Base-by-base conservation (phyloP, 768 basidiomycete genomes). In the Lentinula sp. region DNA sequence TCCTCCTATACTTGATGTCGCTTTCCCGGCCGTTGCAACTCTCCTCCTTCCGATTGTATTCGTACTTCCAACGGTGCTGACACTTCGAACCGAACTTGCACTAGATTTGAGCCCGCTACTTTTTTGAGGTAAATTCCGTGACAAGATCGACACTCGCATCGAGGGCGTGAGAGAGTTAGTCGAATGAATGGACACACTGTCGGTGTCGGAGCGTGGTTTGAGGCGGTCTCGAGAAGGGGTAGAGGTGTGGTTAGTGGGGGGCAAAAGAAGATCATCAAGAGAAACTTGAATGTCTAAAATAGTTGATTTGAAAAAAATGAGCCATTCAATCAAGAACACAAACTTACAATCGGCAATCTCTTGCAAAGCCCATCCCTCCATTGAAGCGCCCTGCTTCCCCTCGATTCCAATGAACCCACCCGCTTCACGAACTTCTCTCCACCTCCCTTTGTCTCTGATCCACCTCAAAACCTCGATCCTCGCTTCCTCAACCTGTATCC, bases 331-430 rank as follows among this genome's bases (percentile, higher is more conserved):
- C 28, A 28, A 28, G 1, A 28, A 28, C 28, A 28, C 28, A 28
- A 28, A 28, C 89, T 66, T 63, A 91, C 93, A 82, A 67, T 90
- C 84, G 45, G 85, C 82, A 43, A 98, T 93, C 68, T 98, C 96
- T 70, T 93, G 88, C 58, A 95, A 70, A 0, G 90, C 86, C 93
- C 93, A 97, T 4, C 80, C 81, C 53, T 96, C 93, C n/a, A 98
- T 78, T 4, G 74, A 69, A 55, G 89, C 87, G 13, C 51, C 59
- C n/a, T 59, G 33, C 9, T 48, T 41, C 16, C 45, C 56, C 35
- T 57, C 56, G 20, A n/a, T 57, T 12, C 53, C 53, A 16, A 46
- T 6, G 35, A 60, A 60, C 10, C 59, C 59, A 37, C 50, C 59
- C 18, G 33, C 23, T 10, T 60, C 59, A 33, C 50, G 50, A 0